phyloP scores from a whole-genome alignment of 768 basidiomycete species.

The Strobilomyces echinocephalus region DNA sequence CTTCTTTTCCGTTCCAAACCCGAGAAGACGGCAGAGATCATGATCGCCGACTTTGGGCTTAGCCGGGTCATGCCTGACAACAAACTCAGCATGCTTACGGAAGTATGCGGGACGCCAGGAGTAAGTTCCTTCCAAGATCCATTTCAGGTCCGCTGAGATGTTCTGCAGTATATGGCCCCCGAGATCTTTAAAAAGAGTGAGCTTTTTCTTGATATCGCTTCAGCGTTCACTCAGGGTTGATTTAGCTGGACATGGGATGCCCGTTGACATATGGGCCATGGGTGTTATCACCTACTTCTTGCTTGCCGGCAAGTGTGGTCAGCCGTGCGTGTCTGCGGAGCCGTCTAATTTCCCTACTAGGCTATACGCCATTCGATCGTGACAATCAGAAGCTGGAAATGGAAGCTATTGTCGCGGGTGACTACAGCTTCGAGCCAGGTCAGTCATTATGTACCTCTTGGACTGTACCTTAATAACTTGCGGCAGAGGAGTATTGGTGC shows the following conservation, averaged over 20 bases:
- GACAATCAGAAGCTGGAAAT: constrained; percentile 86
- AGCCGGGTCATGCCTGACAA: constrained; percentile 88
- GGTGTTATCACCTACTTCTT: constrained; percentile 98
- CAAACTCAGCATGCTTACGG: constrained; percentile 82
- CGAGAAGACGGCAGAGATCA: constrained; percentile 84
- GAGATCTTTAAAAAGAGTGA: constrained; percentile 91
- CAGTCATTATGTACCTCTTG: constrained; percentile 3
- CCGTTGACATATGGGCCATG: constrained; percentile 96
- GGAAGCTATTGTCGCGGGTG: constrained; percentile 90
- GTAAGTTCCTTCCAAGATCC: constrained; percentile 35
- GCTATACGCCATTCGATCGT: constrained; percentile 96
- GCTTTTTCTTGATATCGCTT: constrained; percentile 20
- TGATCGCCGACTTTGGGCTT: constrained; percentile 96
- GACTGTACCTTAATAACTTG: not conserved
- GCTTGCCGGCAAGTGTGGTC: constrained; percentile 49
- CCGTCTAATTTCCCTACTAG: constrained; percentile 28
- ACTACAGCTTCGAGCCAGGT: constrained; percentile 86
- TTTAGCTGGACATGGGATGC: constrained; percentile 85
- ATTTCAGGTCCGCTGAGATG: constrained; percentile 5
- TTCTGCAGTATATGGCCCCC: constrained; percentile 80
- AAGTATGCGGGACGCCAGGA: constrained; percentile 93
- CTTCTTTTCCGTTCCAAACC: constrained; percentile 85
- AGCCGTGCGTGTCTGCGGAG: not conserved
- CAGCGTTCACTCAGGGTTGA: not conserved
- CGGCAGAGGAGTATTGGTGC: constrained; percentile 72